Evolutionary conservation across 345 rosid genomes (phyloP), one percentile per base, ranked within the genome.

Genomic region (Salix purpurea): DNA sequence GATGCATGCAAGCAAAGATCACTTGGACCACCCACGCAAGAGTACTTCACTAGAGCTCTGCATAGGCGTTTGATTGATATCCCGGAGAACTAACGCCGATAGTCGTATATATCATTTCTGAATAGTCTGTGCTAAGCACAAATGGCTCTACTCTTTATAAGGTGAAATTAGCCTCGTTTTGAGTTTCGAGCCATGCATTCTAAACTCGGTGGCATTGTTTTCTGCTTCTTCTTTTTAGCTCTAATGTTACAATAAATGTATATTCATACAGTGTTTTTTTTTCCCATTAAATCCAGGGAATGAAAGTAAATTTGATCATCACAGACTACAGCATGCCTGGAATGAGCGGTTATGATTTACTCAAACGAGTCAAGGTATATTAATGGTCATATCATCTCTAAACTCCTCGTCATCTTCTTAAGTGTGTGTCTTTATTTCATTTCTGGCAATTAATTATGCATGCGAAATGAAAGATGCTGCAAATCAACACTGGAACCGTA

Each of bases 241-340:
- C 4, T 39, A 36, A 37, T 67, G 30, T 37, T 9, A 19, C 28
- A 11, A 58, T 6, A 11, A 13, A 46, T 46, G n/a, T 5, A 56
- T 48, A 18, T 56, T 62, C 30, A 7, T 26, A 24, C 24, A 52
- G 42, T 37, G 66, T 0, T 52, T 42, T 10, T 32, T 32, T 18
- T 32, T 9, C 37, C 46, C n/a, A 39, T 61, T 28, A 50, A 42
- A 1, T 70, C 67, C 82, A 87, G 91, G 94, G 83, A 26, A 77
- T 81, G 70, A 90, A 89, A 72, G 92, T 91, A 73, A 90, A 90
- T 84, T 83, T 91, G 86, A 90, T 93, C 77, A 91, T 93, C 84
- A 93, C 98, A 9, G 98, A 93, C 80, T 93, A 85, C 71, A 88
- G 90, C 69, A 93, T 90, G 98, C 98, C 95, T 10, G 97, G 97